Conservation (phyloP, 495 filamentous ascomycete genomes). For the Penicillium salamii region DNA sequence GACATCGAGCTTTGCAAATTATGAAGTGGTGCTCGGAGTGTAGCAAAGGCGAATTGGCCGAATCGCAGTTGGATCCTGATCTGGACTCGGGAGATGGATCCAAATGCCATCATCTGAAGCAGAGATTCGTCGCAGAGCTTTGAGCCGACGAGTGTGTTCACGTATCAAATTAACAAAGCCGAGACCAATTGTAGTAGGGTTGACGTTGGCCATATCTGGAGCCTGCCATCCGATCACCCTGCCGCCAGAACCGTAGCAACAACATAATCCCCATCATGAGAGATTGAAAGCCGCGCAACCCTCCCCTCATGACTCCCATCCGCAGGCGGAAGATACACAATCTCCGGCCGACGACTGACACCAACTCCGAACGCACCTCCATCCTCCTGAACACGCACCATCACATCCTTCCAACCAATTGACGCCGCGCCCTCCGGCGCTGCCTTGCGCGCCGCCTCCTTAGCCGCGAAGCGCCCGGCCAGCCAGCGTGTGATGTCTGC, state of each 20-base stretch:
- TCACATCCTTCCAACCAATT: constrained; percentile 41
- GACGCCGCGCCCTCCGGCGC: constrained; percentile 37
- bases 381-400: constrained; percentile 32
- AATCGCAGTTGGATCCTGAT: too few species aligned
- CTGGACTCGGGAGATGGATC: too few species aligned
- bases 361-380: constrained; percentile 6
- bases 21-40: too few species aligned
- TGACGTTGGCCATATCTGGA: too few species aligned
- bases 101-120: too few species aligned
- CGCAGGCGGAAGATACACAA: constrained; percentile 31
- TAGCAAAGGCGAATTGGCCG: too few species aligned
- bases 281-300: constrained; percentile 47
- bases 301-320: constrained; percentile 20
- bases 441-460: constrained; percentile 50
- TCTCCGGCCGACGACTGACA: constrained; percentile 34
- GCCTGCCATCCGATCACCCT: too few species aligned
- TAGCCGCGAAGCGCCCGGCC: constrained; percentile 47
- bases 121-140: too few species aligned
- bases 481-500: constrained; percentile 47
- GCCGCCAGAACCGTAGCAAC: constrained; percentile 51
- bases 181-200: too few species aligned
- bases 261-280: constrained; percentile 61
- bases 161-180: too few species aligned
- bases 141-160: too few species aligned
- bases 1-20: too few species aligned